Base-by-base conservation (phyloP, 208 protist species). In the Perkinsela sp. region DNA sequence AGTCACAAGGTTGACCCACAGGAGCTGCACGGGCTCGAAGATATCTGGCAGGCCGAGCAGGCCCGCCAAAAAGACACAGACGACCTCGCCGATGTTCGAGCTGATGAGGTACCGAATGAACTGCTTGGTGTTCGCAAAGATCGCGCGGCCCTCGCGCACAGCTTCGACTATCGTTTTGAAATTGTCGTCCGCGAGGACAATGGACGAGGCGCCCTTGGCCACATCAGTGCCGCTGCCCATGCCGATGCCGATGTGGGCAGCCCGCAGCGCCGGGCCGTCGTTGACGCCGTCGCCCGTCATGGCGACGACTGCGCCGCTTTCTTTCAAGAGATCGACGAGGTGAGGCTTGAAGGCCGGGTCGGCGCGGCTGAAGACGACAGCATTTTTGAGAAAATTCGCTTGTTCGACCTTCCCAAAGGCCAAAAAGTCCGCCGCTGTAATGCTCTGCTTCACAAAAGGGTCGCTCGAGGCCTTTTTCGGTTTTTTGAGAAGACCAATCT, bases 1-100 rank as follows among this genome's bases (percentile, higher is more conserved):
- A n/a, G 93, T 98, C 48, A 98, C 94, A 22, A 99, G 83, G 78
- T 99, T 98, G 13, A 98, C 93, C 92, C 94, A 98, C 48, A 99
- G 77, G 22, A 98, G 78, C 75, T 97, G 94, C 40, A 97, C 92
- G 0, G 96, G 92, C 22, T 87, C 87, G 1, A 97, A 77, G 31
- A 85, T 89, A 73, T 94, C 88, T 31, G 93, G 94, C 32, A 94
- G 72, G 28, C 93, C 92, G 67, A 90, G 81, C 29, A 92, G 66
- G 16, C 84, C 82, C 28, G 87, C 86, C 0, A 82, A 70, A 28
- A 93, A 74, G 71, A 91, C 79, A 69, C 83, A 92, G 13, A 80
- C 83, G 66, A 95, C 90, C 80, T 97, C 93, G 67, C 91, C 91
- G 72, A 97, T 95, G 79, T 96, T 97, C 71, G 88, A 96, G 48